A percentile compares a stretch with the other conserved stretches of the same genome.
Evolutionary conservation across 495 filamentous ascomycete genomes (phyloP).

Genomic region (Aspergillus conjunctus): DNA sequence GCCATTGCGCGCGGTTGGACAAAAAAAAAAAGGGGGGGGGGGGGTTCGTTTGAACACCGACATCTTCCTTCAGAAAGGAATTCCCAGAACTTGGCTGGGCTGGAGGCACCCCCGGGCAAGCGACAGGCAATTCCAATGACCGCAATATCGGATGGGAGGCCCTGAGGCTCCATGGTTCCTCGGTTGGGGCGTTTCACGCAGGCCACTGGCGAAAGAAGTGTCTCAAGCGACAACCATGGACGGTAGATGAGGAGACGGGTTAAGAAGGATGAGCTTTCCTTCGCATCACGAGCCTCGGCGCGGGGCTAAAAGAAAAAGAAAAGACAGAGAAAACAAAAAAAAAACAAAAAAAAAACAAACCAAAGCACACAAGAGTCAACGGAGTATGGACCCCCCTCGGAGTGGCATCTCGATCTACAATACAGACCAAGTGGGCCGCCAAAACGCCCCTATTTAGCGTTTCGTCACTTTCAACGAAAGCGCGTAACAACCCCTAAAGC

Average conservation of each 20-base stretch:
- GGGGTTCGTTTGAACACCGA: not conserved
- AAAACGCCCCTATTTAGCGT: not conserved
- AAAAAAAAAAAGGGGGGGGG: too few species aligned
- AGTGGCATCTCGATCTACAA: not conserved
- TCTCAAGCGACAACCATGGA: not conserved
- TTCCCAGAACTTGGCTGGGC: slow-evolving; percentile 9
- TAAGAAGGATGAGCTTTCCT: not conserved
- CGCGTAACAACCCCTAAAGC: not conserved
- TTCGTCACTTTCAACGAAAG: too few species aligned
- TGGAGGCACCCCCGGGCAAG: slow-evolving; percentile 3
- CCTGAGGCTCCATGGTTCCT: not conserved
- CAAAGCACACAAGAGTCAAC: not conserved
- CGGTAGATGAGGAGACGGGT: not conserved
- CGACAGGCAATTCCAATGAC: slow-evolving; percentile 11
- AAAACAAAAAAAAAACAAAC: not conserved
- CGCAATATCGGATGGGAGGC: not conserved
- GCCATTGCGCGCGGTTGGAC: not conserved
- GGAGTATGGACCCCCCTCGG: not conserved
- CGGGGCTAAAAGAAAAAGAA: not conserved
- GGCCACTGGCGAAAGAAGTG: not conserved
- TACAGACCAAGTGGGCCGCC: not conserved
- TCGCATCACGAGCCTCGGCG: not conserved
- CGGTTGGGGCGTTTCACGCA: not conserved
- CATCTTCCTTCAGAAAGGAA: slow-evolving; percentile 8
- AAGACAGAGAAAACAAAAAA: too few species aligned